Base-by-base conservation (phyloP, 192 early-diverging fungal genomes). In the Rhizophagus prolifer region DNA sequence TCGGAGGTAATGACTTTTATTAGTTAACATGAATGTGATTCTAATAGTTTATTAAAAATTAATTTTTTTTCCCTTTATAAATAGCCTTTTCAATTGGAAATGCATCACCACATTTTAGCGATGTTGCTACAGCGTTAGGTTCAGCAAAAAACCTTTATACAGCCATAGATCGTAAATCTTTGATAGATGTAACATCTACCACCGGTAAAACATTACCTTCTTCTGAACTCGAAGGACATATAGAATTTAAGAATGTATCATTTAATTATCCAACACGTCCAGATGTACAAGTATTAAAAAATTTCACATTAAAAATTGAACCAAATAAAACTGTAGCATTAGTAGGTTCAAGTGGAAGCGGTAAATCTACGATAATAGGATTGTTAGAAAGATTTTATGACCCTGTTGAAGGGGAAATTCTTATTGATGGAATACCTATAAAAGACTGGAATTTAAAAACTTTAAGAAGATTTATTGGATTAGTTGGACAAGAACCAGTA, bases 361-460 rank as follows among this genome's bases (percentile, higher is more conserved):
- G 93, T 61, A 96, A 96, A 79, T 92, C 90, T 26, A 97, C 95
- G 30, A 91, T 91, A 76, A 87, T 95, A 21, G 83, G 89, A 60
- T 85, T 97, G 58, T 69, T 97, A 28, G 89, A 94, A 82, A 89
- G 96, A 23, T 95, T 97, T 80, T 97, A 98, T 82, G 89, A 89
- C 70, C 84, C 86, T 16, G n/a, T 70, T 14, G 63, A 74, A 19
- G 93, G 91, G 59, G 47, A 66, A 2, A 86, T 96, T 34, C 62
- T 79, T 16, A 59, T 97, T 10, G 96, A 96, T 86, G 94, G 92
- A 61, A 72, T 82, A 26, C 84, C 93, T 66, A 82, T 95, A 58
- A 89, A 86, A 74, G 85, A 89, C 41, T 86, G 89, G 73, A 94
- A 97, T 69, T 85, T 96, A 46, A 78, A 85, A 60, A 95, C 90